Conservation (phyloP, 768 basidiomycete genomes). For the Mrakia blollopis region DNA sequence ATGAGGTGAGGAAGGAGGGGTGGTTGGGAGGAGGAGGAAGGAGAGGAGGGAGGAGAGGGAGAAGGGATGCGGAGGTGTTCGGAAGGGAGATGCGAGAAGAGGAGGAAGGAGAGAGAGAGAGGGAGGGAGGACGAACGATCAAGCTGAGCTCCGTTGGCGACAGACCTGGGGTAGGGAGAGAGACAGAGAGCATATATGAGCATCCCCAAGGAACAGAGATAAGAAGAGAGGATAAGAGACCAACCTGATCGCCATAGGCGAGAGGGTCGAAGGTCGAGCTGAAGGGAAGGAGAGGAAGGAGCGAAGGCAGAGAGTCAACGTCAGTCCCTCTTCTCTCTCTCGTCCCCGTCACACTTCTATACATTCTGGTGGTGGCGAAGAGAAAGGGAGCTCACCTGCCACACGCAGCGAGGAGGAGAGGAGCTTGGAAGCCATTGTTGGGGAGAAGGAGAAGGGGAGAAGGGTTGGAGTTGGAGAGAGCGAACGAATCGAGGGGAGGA, state of each 20-base stretch:
- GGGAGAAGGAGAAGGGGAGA: not conserved
- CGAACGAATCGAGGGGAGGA: not conserved
- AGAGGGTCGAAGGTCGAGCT: not conserved
- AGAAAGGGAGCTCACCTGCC: not conserved
- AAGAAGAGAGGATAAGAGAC: not conserved
- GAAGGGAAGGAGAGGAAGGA: not conserved
- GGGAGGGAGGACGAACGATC: not conserved
- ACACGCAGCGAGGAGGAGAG: not conserved
- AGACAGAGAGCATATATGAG: not conserved
- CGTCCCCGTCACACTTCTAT: not conserved
- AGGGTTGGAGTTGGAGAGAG: not conserved
- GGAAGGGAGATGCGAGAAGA: conserved; percentile 8
- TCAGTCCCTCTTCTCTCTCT: not conserved
- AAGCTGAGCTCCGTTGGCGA: not conserved
- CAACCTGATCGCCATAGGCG: not conserved
- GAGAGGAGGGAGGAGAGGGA: not conserved
- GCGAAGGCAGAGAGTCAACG: not conserved
- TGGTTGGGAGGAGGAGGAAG: too few species aligned
- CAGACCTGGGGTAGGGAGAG: not conserved
- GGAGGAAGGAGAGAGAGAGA: not conserved
- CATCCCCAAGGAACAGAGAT: too few species aligned
- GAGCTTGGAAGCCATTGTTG: not conserved
- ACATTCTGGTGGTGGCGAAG: not conserved
- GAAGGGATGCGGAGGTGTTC: not conserved
- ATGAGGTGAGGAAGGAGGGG: not conserved